Evolutionary conservation across 805 yeast species (phyloP).

Genomic region (Lachancea quebecensis): DNA sequence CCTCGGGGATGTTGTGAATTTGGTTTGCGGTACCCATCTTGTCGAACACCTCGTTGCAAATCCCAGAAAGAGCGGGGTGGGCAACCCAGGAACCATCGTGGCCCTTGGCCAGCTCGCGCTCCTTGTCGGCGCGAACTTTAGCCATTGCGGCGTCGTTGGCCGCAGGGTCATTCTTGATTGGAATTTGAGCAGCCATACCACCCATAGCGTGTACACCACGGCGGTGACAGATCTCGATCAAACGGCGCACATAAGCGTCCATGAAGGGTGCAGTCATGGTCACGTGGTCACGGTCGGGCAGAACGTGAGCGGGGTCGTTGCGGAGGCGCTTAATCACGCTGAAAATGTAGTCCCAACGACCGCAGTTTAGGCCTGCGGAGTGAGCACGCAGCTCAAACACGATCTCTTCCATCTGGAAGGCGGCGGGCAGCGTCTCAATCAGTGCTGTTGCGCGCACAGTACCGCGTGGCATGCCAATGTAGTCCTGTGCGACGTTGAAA

Average conservation of each 20-base stretch:
- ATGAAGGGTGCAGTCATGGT: slow-evolving; percentile 78
- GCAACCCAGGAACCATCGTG: slow-evolving; percentile 91
- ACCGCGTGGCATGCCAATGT: slow-evolving; percentile 61
- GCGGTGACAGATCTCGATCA: slow-evolving; percentile 67
- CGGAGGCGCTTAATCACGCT: slow-evolving; percentile 71
- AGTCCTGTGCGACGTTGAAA: slow-evolving; percentile 70
- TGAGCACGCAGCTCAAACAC: slow-evolving; percentile 70
- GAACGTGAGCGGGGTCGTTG: slow-evolving; percentile 55
- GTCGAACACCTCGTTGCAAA: slow-evolving; percentile 65
- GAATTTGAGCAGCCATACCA: slow-evolving; percentile 86
- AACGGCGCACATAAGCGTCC: slow-evolving; percentile 67
- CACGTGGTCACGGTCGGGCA: slow-evolving; percentile 75
- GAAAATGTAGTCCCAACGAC: slow-evolving; percentile 86
- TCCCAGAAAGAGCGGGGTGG: slow-evolving; percentile 72
- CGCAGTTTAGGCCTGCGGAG: slow-evolving; percentile 77
- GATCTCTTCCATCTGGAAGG: slow-evolving; percentile 82
- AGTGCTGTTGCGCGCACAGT: slow-evolving; percentile 75
- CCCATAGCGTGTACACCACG: slow-evolving; percentile 85
- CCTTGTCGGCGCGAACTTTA: slow-evolving; percentile 67
- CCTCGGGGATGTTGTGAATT: slow-evolving; percentile 43
- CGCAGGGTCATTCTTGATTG: slow-evolving; percentile 62
- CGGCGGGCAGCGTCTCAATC: slow-evolving; percentile 79
- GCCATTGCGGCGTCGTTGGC: slow-evolving; percentile 62
- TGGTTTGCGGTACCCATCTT: slow-evolving; percentile 83
- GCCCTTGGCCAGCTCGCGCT: slow-evolving; percentile 69